Evolutionary conservation across 2,329 filamentous ascomycete species (phyloP), one percentile per base, ranked within the genome.

Genomic region (Aaosphaeria pasadenensis): DNA sequence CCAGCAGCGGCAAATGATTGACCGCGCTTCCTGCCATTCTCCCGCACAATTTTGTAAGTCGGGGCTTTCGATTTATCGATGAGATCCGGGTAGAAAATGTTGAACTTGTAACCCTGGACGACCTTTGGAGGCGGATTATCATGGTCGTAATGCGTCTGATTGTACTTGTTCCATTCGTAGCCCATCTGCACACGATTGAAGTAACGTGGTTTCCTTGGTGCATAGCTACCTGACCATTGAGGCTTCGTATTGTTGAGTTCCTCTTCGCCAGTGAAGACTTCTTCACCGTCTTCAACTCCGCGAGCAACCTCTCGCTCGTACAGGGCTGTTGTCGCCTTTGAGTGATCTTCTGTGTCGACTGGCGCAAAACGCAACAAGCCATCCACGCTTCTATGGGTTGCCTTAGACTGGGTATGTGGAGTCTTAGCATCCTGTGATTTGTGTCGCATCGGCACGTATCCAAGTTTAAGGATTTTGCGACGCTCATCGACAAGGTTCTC

Each of bases 151-250:
- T 99, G 94, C 9, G 94, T 99, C 74, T 99, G 94, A 66, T 99
- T 99, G 80, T 99, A 99, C 73, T 99, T 99, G 78, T 99, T 99
- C 94, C 94, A 99, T 71, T 99, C 94, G 71, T 97, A 99, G 45
- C 94, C 94, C 89, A 96, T 96, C 71, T 96, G 91, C 42, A 97
- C 91, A 38, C 94, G 87, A 67, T 97, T 97, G 80, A 99, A 99
- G 74, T 96, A 97, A 51, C 88, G 84, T 9, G 94, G 94, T 72
- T 97, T 99, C 54, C 94, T 83, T 6, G 92, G 91, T 36, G 87
- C 83, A 70, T 95, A 88, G 71, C 92, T 91, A 65, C 85, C 84
- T 5, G 87, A 85, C 91, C 91, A 96, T 55, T 85, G 82, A 4
- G 89, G 86, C 56, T 84, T 84, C 3, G 80, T 75, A 5, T 75